Evolutionary conservation across 495 filamentous ascomycete genomes (phyloP).

Genomic region (Echria macrotheca): DNA sequence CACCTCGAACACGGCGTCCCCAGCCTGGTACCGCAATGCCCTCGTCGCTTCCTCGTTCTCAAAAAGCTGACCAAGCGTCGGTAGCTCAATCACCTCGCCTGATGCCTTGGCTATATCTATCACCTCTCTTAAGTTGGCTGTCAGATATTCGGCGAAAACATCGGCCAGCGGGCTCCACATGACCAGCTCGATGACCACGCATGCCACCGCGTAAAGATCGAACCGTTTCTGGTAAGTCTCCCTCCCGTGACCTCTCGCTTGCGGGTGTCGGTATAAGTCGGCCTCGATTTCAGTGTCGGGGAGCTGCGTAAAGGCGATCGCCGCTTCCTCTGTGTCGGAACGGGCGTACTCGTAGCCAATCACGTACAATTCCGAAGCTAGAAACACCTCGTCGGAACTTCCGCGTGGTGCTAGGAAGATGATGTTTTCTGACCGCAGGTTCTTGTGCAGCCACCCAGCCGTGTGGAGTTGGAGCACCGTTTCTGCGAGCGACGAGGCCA

Average conservation of each 20-base stretch:
- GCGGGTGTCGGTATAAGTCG: conserved; percentile 34
- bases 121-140: too few relatives aligned
- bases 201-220: conserved; percentile 32
- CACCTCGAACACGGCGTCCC: too few relatives aligned
- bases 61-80: too few relatives aligned
- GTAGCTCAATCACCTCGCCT: too few relatives aligned
- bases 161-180: conserved; percentile 21
- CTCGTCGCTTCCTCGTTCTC: too few relatives aligned
- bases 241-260: conserved; percentile 16
- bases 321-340: conserved; percentile 14
- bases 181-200: conserved; percentile 29
- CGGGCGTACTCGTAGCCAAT: conserved; percentile 34
- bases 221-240: conserved; percentile 20
- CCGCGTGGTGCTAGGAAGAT: conserved; percentile 24
- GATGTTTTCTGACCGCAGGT: conserved; percentile 32
- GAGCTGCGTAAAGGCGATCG: conserved; percentile 20
- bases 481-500: conserved; percentile 25
- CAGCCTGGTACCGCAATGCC: too few relatives aligned
- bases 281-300: conserved; percentile 15
- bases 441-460: conserved; percentile 37
- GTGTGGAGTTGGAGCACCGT: conserved; percentile 35
- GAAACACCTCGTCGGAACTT: conserved; percentile 3
- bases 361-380: conserved; percentile 22
- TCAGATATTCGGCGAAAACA: too few relatives aligned
- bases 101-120: too few relatives aligned